Evolutionary conservation across 352 stramenopile species (phyloP).

Genomic region (Pseudoperonospora humuli): DNA sequence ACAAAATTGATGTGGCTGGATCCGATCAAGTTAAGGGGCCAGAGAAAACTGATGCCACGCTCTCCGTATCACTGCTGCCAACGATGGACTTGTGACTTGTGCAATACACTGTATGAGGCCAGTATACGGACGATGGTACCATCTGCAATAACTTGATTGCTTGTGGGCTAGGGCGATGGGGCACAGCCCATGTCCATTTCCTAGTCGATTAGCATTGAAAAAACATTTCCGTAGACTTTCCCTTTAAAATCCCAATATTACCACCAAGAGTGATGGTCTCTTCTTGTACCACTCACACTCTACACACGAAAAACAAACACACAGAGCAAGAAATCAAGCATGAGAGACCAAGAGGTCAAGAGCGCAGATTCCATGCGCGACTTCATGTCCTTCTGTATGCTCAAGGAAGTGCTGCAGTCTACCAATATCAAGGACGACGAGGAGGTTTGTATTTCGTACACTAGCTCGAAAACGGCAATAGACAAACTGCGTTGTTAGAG

Average conservation of each 20-base stretch:
- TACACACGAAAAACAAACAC: constrained; percentile 5
- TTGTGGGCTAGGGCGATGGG: no score
- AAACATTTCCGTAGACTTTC: background rate
- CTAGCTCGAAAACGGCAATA: background rate
- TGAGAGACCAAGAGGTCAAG: constrained; percentile 24
- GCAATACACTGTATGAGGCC: constrained; percentile 8
- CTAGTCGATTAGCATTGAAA: background rate
- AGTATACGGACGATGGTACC: background rate
- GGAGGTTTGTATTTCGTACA: constrained; percentile 33
- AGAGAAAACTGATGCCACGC: background rate
- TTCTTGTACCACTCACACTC: constrained; percentile 11
- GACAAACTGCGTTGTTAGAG: background rate
- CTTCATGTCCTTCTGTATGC: constrained; percentile 64
- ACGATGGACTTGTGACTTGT: constrained; percentile 22
- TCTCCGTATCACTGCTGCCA: constrained; percentile 8
- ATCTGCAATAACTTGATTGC: background rate
- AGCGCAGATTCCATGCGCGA: constrained; percentile 41
- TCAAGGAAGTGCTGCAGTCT: constrained; percentile 68
- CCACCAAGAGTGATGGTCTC: constrained; percentile 19
- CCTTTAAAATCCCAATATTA: no score
- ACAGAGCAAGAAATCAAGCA: background rate
- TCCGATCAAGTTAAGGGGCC: background rate
- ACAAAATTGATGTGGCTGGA: background rate
- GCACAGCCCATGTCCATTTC: no score
- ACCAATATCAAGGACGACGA: constrained; percentile 74